Conservation (phyloP, 768 basidiomycete species). For the Leccinum longicurvipes region DNA sequence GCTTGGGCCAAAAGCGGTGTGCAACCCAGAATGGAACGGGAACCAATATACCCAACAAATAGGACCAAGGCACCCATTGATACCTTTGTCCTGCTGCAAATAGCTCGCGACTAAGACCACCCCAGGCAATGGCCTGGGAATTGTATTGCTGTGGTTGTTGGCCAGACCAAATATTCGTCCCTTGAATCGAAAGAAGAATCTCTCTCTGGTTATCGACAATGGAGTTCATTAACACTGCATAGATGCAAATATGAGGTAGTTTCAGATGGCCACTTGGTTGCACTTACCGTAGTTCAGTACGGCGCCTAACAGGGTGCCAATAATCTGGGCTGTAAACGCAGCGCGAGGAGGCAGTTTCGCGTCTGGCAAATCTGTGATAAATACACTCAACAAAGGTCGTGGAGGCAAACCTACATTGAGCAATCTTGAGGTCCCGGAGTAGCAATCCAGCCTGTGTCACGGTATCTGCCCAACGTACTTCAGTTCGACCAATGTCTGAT, state of each 20-base stretch:
- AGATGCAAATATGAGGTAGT: constrained; percentile 40
- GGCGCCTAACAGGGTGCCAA: constrained; percentile 25
- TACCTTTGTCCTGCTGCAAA: constrained; percentile 31
- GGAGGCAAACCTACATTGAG: constrained; percentile 17
- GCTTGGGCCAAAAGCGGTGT: constrained; percentile 35
- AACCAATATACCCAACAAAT: constrained; percentile 31
- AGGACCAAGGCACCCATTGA: constrained; percentile 42
- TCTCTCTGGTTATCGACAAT: constrained; percentile 50
- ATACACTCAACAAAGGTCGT: constrained; percentile 35
- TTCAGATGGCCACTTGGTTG: constrained; percentile 34
- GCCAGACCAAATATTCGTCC: constrained; percentile 39
- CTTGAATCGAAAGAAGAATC: constrained; percentile 53
- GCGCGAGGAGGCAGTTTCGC: constrained; percentile 64
- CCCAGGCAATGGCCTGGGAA: constrained; percentile 39
- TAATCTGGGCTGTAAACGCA: constrained; percentile 62
- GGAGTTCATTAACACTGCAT: constrained; percentile 48
- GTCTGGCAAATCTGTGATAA: constrained; percentile 31
- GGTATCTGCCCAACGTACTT: constrained; percentile 40
- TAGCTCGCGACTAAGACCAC: constrained; percentile 37
- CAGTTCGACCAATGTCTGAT: constrained; percentile 40
- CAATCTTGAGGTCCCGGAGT: constrained; percentile 54
- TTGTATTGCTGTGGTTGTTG: constrained; percentile 32
- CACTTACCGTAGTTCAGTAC: constrained; percentile 52
- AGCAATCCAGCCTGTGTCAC: constrained; percentile 48
- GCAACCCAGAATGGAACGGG: constrained; percentile 42